phyloP scores from a whole-genome alignment of 2,329 filamentous ascomycete genomes.

The Penicillium polonicum region DNA sequence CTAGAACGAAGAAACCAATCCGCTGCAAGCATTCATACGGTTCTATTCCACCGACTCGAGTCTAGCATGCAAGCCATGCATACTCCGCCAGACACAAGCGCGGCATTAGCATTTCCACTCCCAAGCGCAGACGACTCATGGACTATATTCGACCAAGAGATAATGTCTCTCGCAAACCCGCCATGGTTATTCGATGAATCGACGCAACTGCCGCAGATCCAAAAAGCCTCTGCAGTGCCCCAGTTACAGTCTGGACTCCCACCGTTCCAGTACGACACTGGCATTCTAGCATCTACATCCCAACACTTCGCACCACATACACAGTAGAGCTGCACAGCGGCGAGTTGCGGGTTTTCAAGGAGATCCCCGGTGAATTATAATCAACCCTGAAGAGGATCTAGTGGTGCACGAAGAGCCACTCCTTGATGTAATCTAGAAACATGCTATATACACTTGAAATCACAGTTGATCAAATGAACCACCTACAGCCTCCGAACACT shows the following conservation, averaged over 20 bases:
- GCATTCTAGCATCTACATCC: background rate
- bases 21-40: slow-evolving; percentile 26
- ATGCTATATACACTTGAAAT: background rate
- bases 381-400: background rate
- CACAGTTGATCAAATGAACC: background rate
- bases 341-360: background rate
- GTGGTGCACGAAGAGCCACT: background rate
- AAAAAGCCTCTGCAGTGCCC: slow-evolving; percentile 2
- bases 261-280: slow-evolving; percentile 1
- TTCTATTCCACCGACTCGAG: slow-evolving; percentile 28
- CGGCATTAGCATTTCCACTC: slow-evolving; percentile 19
- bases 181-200: slow-evolving; percentile 28
- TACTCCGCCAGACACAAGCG: slow-evolving; percentile 27
- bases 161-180: slow-evolving; percentile 30
- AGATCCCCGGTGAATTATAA: background rate
- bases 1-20: slow-evolving; percentile 24
- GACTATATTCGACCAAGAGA: slow-evolving; percentile 35
- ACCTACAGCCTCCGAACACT: slow-evolving; percentile 11
- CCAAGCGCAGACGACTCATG: slow-evolving; percentile 27
- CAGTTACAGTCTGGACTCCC: background rate
- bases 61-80: slow-evolving; percentile 32
- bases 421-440: background rate
- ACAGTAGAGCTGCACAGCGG: background rate
- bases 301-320: background rate
- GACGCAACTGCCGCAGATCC: background rate